Conservation (phyloP, 2,329 filamentous ascomycete species). For the Curvularia eragrostidis region DNA sequence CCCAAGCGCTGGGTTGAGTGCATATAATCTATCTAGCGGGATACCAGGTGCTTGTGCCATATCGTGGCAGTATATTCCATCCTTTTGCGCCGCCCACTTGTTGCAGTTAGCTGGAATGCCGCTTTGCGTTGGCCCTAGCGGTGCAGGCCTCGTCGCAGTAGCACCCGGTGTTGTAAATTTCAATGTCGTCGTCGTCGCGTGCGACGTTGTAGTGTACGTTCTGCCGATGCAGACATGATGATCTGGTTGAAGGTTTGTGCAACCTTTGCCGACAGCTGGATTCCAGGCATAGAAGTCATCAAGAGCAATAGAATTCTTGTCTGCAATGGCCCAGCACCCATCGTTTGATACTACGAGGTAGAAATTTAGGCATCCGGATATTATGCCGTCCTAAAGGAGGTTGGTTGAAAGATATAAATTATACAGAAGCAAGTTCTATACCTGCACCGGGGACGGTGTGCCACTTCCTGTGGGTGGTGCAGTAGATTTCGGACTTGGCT, state of each 20-base stretch:
- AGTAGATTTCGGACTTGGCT: not conserved
- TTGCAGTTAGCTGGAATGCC: constrained; percentile 4
- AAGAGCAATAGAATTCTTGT: not conserved
- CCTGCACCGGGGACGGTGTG: not conserved
- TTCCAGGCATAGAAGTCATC: constrained; percentile 5
- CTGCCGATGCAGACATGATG: not conserved
- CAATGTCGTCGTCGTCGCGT: not conserved
- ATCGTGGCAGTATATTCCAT: constrained; percentile 2
- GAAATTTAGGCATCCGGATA: not conserved
- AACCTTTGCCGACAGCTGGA: not conserved
- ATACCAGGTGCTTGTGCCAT: constrained; percentile 2
- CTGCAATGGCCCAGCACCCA: constrained; percentile 3
- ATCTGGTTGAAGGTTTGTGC: not conserved
- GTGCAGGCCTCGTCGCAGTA: not conserved
- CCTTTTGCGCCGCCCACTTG: constrained; percentile 1
- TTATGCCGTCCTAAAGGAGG: not conserved
- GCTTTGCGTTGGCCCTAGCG: constrained; percentile 2
- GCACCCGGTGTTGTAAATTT: not conserved
- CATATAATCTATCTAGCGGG: constrained; percentile 4
- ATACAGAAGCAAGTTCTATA: not conserved
- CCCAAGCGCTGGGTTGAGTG: constrained; percentile 1
- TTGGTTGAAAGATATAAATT: not conserved
- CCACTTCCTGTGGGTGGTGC: not conserved
- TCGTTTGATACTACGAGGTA: not conserved
- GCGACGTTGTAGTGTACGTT: not conserved